These are phyloP conservation scores for Mortierella polycephala DNA, from an alignment of 371 early-diverging fungal genomes.

Conservation along the genomic window DNA sequence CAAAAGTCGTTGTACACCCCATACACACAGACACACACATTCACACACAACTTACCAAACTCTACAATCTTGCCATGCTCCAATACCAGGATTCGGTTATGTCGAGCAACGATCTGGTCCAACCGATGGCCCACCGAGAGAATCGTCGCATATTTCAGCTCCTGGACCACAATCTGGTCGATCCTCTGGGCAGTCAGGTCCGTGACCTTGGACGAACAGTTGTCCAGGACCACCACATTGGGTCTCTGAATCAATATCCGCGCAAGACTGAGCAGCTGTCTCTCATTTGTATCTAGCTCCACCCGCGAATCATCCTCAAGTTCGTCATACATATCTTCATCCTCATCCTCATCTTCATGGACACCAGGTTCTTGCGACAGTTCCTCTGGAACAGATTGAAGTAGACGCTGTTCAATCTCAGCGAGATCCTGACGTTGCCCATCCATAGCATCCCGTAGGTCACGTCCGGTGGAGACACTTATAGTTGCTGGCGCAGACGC, in stretches of 20 bases:
- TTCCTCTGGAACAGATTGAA: constrained; percentile 5
- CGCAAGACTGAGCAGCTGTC: constrained; percentile 50
- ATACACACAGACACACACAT: not conserved
- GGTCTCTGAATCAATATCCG: constrained; percentile 46
- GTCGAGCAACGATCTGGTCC: constrained; percentile 42
- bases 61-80: constrained; percentile 45
- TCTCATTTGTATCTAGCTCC: constrained; percentile 53
- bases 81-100: constrained; percentile 46
- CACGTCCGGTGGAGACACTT: constrained; percentile 24
- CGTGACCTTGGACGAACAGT: constrained; percentile 43
- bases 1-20: not conserved
- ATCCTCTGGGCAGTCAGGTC: constrained; percentile 50
- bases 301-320: constrained; percentile 29
- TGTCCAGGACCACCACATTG: constrained; percentile 47
- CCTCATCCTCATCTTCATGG: constrained; percentile 7
- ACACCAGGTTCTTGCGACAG: not conserved
- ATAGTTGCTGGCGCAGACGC: constrained; percentile 29
- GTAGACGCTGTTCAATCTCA: constrained; percentile 19
- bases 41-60: constrained; percentile 31
- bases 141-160: constrained; percentile 35
- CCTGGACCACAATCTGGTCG: constrained; percentile 46
- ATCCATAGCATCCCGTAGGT: constrained; percentile 11
- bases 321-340: constrained; percentile 5
- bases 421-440: constrained; percentile 2
- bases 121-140: constrained; percentile 42